Conservation (phyloP, 1,284 basidiomycete species). For the Trichosporon sp. region DNA sequence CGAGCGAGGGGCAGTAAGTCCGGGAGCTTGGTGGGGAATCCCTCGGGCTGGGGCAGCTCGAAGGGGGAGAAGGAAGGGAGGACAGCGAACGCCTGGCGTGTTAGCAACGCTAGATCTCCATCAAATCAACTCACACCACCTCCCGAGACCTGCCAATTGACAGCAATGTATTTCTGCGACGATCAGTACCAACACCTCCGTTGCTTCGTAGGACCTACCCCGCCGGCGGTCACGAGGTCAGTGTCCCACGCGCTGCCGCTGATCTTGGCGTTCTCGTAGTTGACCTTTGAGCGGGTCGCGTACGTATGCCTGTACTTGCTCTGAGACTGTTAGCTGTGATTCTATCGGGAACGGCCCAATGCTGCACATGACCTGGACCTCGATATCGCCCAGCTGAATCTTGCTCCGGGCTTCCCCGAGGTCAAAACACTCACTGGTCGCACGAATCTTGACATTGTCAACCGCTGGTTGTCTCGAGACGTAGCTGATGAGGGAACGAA, state of each 20-base stretch:
- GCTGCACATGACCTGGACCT: neutral
- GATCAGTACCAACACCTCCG: neutral
- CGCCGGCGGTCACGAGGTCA: constrained; percentile 85
- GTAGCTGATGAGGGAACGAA: constrained; percentile 1
- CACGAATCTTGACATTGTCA: constrained; percentile 63
- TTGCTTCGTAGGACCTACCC: constrained; percentile 59
- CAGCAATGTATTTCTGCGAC: constrained; percentile 48
- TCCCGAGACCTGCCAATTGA: constrained; percentile 95
- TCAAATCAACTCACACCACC: constrained; percentile 64
- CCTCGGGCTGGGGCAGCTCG: constrained; percentile 58
- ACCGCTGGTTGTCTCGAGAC: neutral
- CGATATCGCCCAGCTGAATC: neutral
- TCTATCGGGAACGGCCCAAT: too few species aligned
- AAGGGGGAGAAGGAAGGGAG: constrained; percentile 81
- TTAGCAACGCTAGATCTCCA: neutral
- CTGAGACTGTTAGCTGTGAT: constrained; percentile 30
- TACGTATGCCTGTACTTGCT: constrained; percentile 80
- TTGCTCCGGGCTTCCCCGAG: neutral
- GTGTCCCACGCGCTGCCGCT: constrained; percentile 94
- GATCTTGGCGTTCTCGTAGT: constrained; percentile 88
- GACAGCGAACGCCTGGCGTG: constrained; percentile 74
- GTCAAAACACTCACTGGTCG: constrained; percentile 54
- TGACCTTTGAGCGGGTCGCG: constrained; percentile 77
- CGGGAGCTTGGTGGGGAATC: constrained; percentile 77
- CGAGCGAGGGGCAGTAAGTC: constrained; percentile 91